Evolutionary conservation across 2,329 filamentous ascomycete genomes (phyloP).

Genomic region (Bipolaris cookei): DNA sequence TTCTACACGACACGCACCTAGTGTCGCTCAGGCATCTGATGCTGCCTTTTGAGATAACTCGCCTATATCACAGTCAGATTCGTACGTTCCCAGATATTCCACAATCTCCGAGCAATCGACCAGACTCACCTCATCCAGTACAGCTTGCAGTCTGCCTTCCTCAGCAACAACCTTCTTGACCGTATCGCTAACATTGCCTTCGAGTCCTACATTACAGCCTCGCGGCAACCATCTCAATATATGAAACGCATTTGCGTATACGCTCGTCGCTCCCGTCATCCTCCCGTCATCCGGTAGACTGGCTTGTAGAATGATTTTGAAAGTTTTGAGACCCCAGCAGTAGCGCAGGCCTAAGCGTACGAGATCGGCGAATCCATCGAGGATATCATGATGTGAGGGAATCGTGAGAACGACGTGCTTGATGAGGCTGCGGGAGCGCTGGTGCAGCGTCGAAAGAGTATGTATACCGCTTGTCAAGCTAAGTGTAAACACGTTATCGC

Average conservation of each 20-base stretch:
- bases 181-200: conserved; percentile 49
- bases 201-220: conserved; percentile 50
- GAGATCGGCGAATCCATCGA: conserved; percentile 55
- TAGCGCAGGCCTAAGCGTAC: conserved; percentile 55
- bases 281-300: conserved; percentile 41
- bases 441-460: conserved; percentile 51
- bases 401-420: conserved; percentile 54
- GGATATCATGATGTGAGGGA: conserved; percentile 54
- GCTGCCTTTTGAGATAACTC: conserved; percentile 45
- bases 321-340: conserved; percentile 53
- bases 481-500: conserved; percentile 46
- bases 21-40: conserved; percentile 48
- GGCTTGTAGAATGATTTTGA: conserved; percentile 50
- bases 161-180: conserved; percentile 52
- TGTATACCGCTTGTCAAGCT: conserved; percentile 47
- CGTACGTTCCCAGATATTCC: neutral
- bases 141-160: conserved; percentile 50
- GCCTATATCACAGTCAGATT: conserved; percentile 20
- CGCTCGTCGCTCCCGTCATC: conserved; percentile 46
- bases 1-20: conserved; percentile 9
- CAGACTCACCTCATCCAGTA: conserved; percentile 50
- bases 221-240: conserved; percentile 55
- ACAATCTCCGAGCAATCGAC: neutral
- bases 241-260: conserved; percentile 57
- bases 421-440: conserved; percentile 53